Evolutionary conservation across 805 yeast species (phyloP), one percentile per base, ranked within the genome.

Genomic region (Starmerella powellii): DNA sequence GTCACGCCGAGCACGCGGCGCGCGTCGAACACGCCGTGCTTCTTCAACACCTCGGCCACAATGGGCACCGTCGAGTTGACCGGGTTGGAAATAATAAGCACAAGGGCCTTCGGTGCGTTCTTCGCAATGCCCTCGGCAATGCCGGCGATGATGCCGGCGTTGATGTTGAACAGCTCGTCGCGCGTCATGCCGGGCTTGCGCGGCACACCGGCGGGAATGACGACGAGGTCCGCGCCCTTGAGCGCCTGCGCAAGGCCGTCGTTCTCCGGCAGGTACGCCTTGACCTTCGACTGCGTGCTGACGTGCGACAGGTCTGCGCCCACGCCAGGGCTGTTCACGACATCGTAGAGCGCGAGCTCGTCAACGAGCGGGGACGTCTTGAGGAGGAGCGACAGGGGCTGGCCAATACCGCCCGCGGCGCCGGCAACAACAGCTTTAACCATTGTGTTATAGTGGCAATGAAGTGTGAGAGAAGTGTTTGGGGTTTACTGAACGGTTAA

Each of bases 181-280:
- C 94, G 77, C 46, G 93, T 80, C 94, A 83, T 83, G 44, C 94
- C 94, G 32, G 94, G 94, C 67, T 84, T 84, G 68, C 94, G 78
- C 57, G 94, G 94, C 31, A 83, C 79, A 48, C 94, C 94, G 28
- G 94, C 94, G 36, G 94, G 94, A 55, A 87, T 83, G 45, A 87
- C 74, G 40, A 87, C 87, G 47, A 87, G 78, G 56, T 86, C 93
- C 40, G 95, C 74, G 38, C 78, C 86, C 40, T 72, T 66, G 55
- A 87, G 67, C 16, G 95, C 94, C 43, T 66, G 67, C 46, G 71
- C 67, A 50, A 85, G 67, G 27, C 82, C 82, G 39, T 72, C 73
- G 47, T 78, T 74, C 27, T 46, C 55, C 38, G 88, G 84, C 54
- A 76, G 72, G 62, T 64, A 74, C 6, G 81, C 72, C 36, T 70